Evolutionary conservation across 352 stramenopile genomes (phyloP), one percentile per base, ranked within the genome.

Genomic region (Phytophthora pinifolia): DNA sequence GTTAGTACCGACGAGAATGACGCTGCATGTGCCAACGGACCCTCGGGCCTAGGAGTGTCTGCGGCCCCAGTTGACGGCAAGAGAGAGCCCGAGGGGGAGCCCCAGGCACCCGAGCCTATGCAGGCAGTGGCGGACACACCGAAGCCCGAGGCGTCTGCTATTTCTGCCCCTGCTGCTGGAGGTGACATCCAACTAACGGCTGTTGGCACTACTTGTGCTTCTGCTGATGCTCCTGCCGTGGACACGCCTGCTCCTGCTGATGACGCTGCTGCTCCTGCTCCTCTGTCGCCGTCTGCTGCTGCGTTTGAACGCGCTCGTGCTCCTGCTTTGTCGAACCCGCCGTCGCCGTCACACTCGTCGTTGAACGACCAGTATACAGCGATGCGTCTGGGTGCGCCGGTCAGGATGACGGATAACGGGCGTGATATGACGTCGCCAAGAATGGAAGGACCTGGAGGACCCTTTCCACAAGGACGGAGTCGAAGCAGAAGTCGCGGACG

Each of bases 1-100:
- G 72, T 84, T 54, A 77, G 66, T 85, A 72, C 32, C 12, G 45
- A 66, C 57, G 65, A 70, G 14, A 68, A 67, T 61, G 36, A 55
- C n/a, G 49, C 46, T 64, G 36, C 47, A 52, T 55, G 61, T 63
- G 56, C 48, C 37, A 67, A 67, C 27, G 55, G 45, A 59, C 18
- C 46, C 60, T 60, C 37, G 41, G 56, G 51, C 46, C 13, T 18
- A 29, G 45, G 47, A 38, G 51, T 57, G 51, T 65, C 61, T 71
- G 56, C 33, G 53, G 59, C 46, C 62, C 32, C 33, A 60, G 31
- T 29, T 54, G 45, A 50, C 50, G 53, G 42, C 47, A 48, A 57
- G 51, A 27, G 33, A 45, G 55, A 70, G 55, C 59, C 50, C 36
- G 45, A 60, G 42, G 25, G 45, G 17, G 50, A 69, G 35, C 42